Base-by-base conservation (phyloP, 2,329 filamentous ascomycete genomes). In the Lachnellula subtilissima region DNA sequence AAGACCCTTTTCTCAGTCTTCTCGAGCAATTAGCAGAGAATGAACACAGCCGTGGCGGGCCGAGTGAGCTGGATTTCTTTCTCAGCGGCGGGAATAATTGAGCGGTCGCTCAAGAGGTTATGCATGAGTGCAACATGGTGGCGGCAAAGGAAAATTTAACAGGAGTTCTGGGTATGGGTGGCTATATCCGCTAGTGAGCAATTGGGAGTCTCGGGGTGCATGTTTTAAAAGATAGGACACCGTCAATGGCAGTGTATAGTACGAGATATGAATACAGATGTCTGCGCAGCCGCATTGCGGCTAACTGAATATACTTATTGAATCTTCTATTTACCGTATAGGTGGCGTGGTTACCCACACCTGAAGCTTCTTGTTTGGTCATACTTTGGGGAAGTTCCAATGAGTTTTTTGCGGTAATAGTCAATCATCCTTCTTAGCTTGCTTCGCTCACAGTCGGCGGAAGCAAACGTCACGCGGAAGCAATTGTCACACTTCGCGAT, bases 21-120 rank as follows among this genome's bases (percentile, higher is more conserved):
- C 74, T 94, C 37, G 89, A 94, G 69, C 89, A 94, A 72, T 77
- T 94, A 56, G 89, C 89, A 0, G 89, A 94, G 71, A 91, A 90
- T 65, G 89, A 93, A 71, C 81, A 88, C 52, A 77, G 78, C 43
- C 76, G 82, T 51, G 88, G 86, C 0, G 82, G 85, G 9, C 87
- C 86, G 12, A 86, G 81, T 61, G 89, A 93, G 67, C 74, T 94
- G 65, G 89, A 93, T 69, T 92, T 90, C 72, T 92, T 92, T 67
- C 73, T 92, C 50, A 63, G 65, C 49, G 67, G 66, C 6, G 63
- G 63, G 17, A 51, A 37, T 22, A 28, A 40, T 37, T 57, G 25
- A 48, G 11, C 25, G 5, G 25, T 5, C 25, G 25, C 19, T 23
- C 4, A 23, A 5, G 42, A 45, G 11, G 14, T 11, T 5, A 17